Evolutionary conservation across 2,329 filamentous ascomycete genomes (phyloP).

Genomic region (Microsporum ferrugineum): DNA sequence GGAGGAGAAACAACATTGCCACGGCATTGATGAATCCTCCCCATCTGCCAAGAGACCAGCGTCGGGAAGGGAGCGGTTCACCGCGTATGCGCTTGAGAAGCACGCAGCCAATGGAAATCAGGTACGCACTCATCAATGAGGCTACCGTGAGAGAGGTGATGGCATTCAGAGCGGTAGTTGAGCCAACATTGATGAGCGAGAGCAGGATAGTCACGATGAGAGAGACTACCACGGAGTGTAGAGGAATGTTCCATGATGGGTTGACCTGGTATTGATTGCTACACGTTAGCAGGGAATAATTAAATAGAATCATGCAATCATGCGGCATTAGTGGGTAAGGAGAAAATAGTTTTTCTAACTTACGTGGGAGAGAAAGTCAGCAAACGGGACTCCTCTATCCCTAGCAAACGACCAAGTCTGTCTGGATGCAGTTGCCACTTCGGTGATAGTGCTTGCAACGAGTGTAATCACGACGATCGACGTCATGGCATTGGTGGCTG

Average conservation of each 20-base stretch:
- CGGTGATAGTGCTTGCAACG: constrained; percentile 41
- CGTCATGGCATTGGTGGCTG: constrained; percentile 42
- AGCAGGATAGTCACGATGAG: constrained; percentile 36
- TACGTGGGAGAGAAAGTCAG: constrained; percentile 30
- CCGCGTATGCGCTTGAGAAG: constrained; percentile 32
- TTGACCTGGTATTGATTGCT: constrained; percentile 22
- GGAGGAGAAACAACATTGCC: constrained; percentile 29
- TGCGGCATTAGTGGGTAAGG: background rate
- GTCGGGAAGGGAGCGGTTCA: constrained; percentile 32
- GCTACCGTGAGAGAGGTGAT: constrained; percentile 35
- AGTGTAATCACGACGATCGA: constrained; percentile 41
- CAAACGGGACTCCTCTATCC: constrained; percentile 32
- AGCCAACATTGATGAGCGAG: constrained; percentile 43
- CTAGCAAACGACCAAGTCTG: constrained; percentile 46
- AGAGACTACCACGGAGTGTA: constrained; percentile 39
- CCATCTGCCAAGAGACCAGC: constrained; percentile 36
- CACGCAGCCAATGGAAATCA: constrained; percentile 38
- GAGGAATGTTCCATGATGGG: constrained; percentile 33
- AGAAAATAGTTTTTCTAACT: constrained; percentile 7
- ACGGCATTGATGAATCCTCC: constrained; percentile 36
- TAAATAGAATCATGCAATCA: background rate
- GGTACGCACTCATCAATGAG: constrained; percentile 34
- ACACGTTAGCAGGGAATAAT: background rate
- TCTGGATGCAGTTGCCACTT: constrained; percentile 47
- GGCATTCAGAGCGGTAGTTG: constrained; percentile 34